Percentiles rank a stretch among this genome's conserved stretches.
phyloP scores from a whole-genome alignment of 2,329 filamentous ascomycete genomes.

The Mariannaea elegans region DNA sequence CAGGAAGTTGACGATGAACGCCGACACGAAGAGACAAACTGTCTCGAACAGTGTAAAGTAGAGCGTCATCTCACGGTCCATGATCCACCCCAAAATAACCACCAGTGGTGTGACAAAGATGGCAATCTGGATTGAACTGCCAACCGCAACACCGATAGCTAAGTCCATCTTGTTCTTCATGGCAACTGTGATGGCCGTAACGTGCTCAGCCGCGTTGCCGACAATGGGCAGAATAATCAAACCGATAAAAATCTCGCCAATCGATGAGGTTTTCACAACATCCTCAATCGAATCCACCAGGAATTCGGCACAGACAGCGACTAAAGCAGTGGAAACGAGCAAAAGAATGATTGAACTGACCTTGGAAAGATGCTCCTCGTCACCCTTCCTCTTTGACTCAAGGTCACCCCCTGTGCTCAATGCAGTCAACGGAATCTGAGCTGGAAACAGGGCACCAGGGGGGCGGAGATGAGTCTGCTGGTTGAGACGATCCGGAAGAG shows the following conservation, averaged over 20 bases:
- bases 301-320: conserved; percentile 75
- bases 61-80: conserved; percentile 75
- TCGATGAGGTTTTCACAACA: conserved; percentile 62
- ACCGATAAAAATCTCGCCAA: conserved; percentile 75
- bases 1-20: conserved; percentile 88
- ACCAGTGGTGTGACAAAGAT: conserved; percentile 76
- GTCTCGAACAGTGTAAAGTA: conserved; percentile 93
- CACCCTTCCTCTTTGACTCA: conserved; percentile 40
- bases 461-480: conserved; percentile 54
- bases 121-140: conserved; percentile 77
- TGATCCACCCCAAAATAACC: conserved; percentile 76
- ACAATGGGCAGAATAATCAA: conserved; percentile 78
- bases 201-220: conserved; percentile 77
- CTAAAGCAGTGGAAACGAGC: conserved; percentile 69
- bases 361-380: conserved; percentile 62
- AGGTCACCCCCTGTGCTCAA: conserved; percentile 43
- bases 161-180: conserved; percentile 82
- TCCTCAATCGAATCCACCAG: conserved; percentile 74
- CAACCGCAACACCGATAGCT: conserved; percentile 76
- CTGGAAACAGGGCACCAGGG: conserved; percentile 60
- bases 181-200: conserved; percentile 75
- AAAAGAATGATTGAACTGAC: conserved; percentile 68
- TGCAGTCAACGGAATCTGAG: conserved; percentile 53
- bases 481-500: conserved; percentile 74
- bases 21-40: conserved; percentile 83